Base-by-base conservation (phyloP, 2,329 filamentous ascomycete genomes). In the Claviceps sp. region DNA sequence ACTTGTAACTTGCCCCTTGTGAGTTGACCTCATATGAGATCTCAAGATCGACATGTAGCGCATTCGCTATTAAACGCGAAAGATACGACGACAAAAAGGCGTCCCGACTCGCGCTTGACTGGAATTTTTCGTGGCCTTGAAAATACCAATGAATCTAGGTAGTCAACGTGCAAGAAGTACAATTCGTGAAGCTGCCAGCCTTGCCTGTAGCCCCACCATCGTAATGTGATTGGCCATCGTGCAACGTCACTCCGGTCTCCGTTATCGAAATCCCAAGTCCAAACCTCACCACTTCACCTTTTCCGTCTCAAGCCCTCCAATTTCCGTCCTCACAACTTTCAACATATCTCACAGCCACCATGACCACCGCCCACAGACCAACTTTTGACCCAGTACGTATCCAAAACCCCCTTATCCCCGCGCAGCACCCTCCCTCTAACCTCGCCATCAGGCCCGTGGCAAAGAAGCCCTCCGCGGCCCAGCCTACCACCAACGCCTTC, bases 401-500 rank as follows among this genome's bases (percentile, higher is more conserved):
- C 17, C n/a, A 10, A 11, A 22, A 24, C 5, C 50, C 22, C 51
- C 48, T 57, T 39, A 19, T 17, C 14, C 2, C 30, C 22, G 7
- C 37, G 42, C 13, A 47, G 43, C 46, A 50, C 51, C 24, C 10
- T 44, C 44, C 47, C 49, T 24, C 64, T 68, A 61, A 70, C 56
- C 22, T 56, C 56, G 17, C 56, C 17, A 47, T 16, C 52, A 89
- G 86, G 90, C 91, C 43, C 82, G 85, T 65, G 93, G 93, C 66
- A 96, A 96, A 76, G 93, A 98, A 70, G 89, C 90, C 62, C 85
- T 89, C 55, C 85, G 89, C 62, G 93, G 93, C 47, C 87, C 89
- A 48, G 91, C 89, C 61, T 97, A 96, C 73, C 93, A 98, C 67
- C 91, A 97, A 70, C 86, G 93, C 61, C 85, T 97, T 16, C 83